Conservation (phyloP, 495 filamentous ascomycete species). For the Platismatia glauca region DNA sequence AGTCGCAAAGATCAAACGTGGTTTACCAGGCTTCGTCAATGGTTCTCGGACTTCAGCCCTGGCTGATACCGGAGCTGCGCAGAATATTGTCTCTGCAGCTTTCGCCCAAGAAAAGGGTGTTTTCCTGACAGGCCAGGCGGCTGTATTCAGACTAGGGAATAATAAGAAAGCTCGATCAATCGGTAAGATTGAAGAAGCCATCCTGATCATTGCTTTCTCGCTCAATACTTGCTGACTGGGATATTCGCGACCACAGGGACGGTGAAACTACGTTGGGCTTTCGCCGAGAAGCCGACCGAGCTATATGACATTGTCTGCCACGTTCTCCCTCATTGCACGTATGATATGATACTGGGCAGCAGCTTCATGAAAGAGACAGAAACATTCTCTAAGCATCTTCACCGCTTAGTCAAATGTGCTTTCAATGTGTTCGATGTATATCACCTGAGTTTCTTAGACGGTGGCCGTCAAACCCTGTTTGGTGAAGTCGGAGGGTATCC, state of each 20-base stretch:
- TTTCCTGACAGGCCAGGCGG: neutral
- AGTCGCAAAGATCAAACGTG: constrained; percentile 6
- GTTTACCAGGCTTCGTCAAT: constrained; percentile 13
- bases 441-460: neutral
- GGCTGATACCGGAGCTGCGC: constrained; percentile 14
- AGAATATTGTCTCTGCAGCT: constrained; percentile 7
- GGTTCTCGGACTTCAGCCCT: constrained; percentile 6
- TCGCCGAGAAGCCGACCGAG: constrained; percentile 14
- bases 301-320: constrained; percentile 14
- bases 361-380: constrained; percentile 14
- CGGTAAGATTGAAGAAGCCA: constrained; percentile 2
- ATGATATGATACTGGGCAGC: constrained; percentile 17
- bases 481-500: neutral
- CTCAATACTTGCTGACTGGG: neutral
- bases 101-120: constrained; percentile 5
- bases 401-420: constrained; percentile 12
- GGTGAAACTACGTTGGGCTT: constrained; percentile 12
- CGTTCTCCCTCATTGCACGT: constrained; percentile 16
- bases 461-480: neutral
- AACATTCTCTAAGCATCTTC: constrained; percentile 12
- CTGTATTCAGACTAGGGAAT: constrained; percentile 9
- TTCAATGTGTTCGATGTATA: neutral
- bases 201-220: neutral
- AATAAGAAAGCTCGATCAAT: neutral
- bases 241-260: neutral